Evolutionary conservation across 2,329 filamentous ascomycete species (phyloP).

Genomic region (Polytolypa hystricis): DNA sequence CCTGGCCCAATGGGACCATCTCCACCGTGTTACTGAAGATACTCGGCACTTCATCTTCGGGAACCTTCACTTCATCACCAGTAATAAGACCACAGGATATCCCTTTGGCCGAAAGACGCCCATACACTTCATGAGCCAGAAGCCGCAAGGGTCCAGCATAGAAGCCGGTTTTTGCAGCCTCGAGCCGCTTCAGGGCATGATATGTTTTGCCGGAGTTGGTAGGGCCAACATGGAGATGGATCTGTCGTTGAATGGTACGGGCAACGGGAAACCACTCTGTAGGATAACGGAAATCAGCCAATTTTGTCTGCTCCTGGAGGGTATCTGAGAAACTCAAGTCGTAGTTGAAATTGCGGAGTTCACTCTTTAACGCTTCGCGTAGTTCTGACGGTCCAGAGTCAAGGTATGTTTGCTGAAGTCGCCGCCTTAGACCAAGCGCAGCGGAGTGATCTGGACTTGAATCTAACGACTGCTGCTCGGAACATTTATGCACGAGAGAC

Average conservation of each 20-base stretch:
- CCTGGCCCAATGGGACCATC: slow-evolving; percentile 55
- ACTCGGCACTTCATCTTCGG: slow-evolving; percentile 43
- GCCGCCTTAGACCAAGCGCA: slow-evolving; percentile 3
- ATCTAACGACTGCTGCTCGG: slow-evolving; percentile 4
- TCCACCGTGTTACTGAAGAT: slow-evolving; percentile 89
- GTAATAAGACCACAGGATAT: slow-evolving; percentile 71
- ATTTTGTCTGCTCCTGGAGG: slow-evolving; percentile 47
- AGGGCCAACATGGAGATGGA: slow-evolving; percentile 89
- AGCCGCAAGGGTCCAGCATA: slow-evolving; percentile 85
- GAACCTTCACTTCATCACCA: slow-evolving; percentile 73
- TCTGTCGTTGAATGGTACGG: slow-evolving; percentile 63
- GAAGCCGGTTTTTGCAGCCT: slow-evolving; percentile 63
- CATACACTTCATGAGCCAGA: slow-evolving; percentile 88
- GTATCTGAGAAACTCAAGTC: slow-evolving; percentile 47
- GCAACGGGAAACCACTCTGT: slow-evolving; percentile 88
- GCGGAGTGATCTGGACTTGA: not conserved
- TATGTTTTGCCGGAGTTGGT: slow-evolving; percentile 99
- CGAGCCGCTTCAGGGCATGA: slow-evolving; percentile 74
- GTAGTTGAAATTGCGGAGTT: slow-evolving; percentile 56
- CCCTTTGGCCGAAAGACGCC: slow-evolving; percentile 69
- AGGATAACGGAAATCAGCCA: slow-evolving; percentile 80
- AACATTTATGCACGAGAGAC: slow-evolving; percentile 21
- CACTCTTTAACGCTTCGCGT: slow-evolving; percentile 49
- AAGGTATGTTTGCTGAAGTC: slow-evolving; percentile 7
- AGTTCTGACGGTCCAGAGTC: slow-evolving; percentile 41